These are phyloP conservation scores for Coprinopsis strossmayeri DNA, from an alignment of 768 basidiomycete species.

Conservation along the genomic window DNA sequence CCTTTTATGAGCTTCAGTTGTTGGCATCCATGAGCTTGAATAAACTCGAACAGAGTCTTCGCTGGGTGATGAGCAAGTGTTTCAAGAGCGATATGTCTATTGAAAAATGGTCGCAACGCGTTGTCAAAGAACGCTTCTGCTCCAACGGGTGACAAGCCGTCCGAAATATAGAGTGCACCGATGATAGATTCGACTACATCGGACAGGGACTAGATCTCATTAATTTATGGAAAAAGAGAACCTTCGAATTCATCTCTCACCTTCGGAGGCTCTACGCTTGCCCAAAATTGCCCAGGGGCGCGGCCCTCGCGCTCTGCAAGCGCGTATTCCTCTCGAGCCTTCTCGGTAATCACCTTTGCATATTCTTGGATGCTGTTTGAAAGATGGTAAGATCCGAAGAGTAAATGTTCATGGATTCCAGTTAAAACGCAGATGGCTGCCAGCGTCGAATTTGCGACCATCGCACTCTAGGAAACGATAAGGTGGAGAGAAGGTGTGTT, in stretches of 20 bases:
- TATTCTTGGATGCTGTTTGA: conserved; percentile 49
- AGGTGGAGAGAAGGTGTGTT: conserved; percentile 3
- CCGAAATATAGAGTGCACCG: conserved; percentile 75
- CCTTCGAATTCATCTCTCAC: conserved; percentile 26
- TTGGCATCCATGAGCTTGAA: conserved; percentile 69
- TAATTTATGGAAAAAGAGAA: background rate
- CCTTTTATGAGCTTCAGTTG: conserved; percentile 56
- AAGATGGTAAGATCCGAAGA: conserved; percentile 49
- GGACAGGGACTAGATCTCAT: conserved; percentile 50
- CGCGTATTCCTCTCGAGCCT: conserved; percentile 40
- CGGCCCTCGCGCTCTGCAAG: conserved; percentile 42
- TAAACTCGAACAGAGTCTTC: conserved; percentile 63
- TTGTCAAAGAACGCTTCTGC: conserved; percentile 60
- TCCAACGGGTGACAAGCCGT: conserved; percentile 57
- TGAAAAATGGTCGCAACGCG: conserved; percentile 71
- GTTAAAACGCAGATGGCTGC: conserved; percentile 70
- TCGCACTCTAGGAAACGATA: conserved; percentile 50
- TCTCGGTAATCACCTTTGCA: conserved; percentile 36
- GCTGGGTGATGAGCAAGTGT: conserved; percentile 76
- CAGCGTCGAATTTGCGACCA: conserved; percentile 79
- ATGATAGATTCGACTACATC: conserved; percentile 77
- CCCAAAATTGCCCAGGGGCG: conserved; percentile 69
- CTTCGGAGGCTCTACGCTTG: conserved; percentile 72
- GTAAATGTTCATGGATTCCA: conserved; percentile 57
- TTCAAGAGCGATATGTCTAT: conserved; percentile 65